These are phyloP conservation scores for Trichoderma sp. DNA, from an alignment of 2,329 filamentous ascomycete genomes.

Conservation along the genomic window DNA sequence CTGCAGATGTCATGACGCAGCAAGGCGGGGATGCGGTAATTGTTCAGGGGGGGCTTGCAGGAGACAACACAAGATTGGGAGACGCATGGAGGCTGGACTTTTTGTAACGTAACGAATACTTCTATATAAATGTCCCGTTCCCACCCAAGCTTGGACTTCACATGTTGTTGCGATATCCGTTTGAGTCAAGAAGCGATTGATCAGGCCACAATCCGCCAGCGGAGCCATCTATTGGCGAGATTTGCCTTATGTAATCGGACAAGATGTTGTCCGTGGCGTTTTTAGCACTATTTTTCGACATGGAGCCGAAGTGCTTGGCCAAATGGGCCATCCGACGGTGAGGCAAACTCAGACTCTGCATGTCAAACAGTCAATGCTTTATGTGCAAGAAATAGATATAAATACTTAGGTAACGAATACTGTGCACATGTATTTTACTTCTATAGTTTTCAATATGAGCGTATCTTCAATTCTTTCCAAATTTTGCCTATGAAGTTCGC, in stretches of 20 bases:
- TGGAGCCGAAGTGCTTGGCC: not conserved
- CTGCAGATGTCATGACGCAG: not conserved
- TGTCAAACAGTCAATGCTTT: not conserved
- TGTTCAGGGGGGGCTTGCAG: not conserved
- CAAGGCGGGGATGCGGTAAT: not conserved
- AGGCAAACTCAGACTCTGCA: not conserved
- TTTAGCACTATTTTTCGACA: not conserved
- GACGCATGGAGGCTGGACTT: not conserved
- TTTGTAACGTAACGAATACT: not conserved
- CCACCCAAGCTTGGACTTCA: not conserved
- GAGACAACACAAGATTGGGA: not conserved
- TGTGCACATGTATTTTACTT: not conserved
- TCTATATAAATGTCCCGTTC: not conserved
- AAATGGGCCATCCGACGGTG: not conserved
- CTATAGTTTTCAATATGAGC: not conserved
- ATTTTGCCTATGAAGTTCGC: not conserved
- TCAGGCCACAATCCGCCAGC: not conserved
- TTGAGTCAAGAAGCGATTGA: not conserved
- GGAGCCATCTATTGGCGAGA: not conserved
- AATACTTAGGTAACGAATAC: not conserved
- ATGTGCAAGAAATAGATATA: not conserved
- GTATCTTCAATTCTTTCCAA: not conserved
- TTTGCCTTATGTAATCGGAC: not conserved
- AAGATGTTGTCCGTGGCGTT: not conserved
- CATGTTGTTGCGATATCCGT: not conserved